Evolutionary conservation across 2,329 filamentous ascomycete species (phyloP), one percentile per base, ranked within the genome.

Genomic region (Sclerotinia spermophila): DNA sequence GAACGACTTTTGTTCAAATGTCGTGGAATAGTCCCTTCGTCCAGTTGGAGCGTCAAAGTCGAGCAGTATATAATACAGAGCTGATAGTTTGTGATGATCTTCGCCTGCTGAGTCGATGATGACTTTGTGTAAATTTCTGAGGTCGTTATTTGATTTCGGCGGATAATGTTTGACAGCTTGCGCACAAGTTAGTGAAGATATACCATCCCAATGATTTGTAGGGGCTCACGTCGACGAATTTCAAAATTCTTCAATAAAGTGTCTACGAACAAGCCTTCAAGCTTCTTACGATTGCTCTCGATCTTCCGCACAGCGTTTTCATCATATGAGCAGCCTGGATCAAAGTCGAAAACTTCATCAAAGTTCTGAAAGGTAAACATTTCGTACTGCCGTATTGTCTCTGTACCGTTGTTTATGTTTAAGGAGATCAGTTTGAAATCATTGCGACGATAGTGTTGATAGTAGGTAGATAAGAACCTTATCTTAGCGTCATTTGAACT

Each of bases 41-140:
- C 72, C 70, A 2, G 77, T 78, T n/a, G 76, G 73, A 5, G 84
- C 83, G 30, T 84, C 83, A 78, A 91, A 87, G 79, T 96, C 92
- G 77, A 93, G 90, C 4, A 96, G 85, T 53, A 96, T 83, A 79
- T 96, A 97, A 83, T 92, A 96, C 74, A 96, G 84, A 62, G 96
- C 86, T 27, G 93, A 92, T 74, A 94, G 88, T 80, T 94, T 94
- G 82, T 94, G 90, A 79, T 94, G 91, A 68, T 87, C 84, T 11
- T 90, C 86, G 75, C 90, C 88, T 64, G 82, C 83, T 68, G 84
- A 87, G 38, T 88, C 85, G 79, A 89, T 86, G 73, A 97, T 89
- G 71, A 89, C 87, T 72, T 88, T 83, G 81, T 94, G 90, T 8
- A 96, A 85, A 53, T 87, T 86, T 75, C 88, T 87, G 42, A 96